These are phyloP conservation scores for Pontederia paniculata DNA, from an alignment of 176 grass and related monocot genomes.

Conservation along the genomic window DNA sequence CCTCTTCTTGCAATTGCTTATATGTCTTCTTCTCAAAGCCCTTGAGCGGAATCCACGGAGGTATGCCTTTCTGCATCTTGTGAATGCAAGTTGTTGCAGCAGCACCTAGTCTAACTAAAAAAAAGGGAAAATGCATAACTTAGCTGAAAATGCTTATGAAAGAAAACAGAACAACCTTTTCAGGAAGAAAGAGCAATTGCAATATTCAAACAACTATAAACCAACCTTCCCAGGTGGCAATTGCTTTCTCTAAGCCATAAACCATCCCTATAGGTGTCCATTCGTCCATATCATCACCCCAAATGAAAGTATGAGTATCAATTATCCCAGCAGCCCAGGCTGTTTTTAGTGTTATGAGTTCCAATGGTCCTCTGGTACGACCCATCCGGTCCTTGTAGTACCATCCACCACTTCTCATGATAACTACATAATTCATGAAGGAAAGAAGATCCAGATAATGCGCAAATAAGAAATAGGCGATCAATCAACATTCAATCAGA, in stretches of 20 bases:
- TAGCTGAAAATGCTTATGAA: neutral
- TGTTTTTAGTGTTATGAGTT: slow-evolving; percentile 34
- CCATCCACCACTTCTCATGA: slow-evolving; percentile 35
- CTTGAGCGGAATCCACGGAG: slow-evolving; percentile 27
- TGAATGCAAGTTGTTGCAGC: slow-evolving; percentile 27
- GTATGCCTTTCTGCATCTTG: slow-evolving; percentile 19
- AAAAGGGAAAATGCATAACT: neutral
- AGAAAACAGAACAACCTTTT: neutral
- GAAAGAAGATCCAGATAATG: neutral
- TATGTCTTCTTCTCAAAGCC: slow-evolving; percentile 32
- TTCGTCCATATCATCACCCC: slow-evolving; percentile 32
- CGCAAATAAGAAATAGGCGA: neutral
- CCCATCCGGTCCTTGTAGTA: slow-evolving; percentile 32
- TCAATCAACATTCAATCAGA: no score
- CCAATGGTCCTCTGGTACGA: slow-evolving; percentile 25
- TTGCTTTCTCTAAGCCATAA: slow-evolving; percentile 33
- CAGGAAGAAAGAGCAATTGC: neutral
- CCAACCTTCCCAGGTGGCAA: slow-evolving; percentile 34
- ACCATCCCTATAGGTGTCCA: slow-evolving; percentile 31
- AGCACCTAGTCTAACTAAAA: slow-evolving; percentile 24
- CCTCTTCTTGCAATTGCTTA: slow-evolving; percentile 31
- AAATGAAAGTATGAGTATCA: slow-evolving; percentile 31
- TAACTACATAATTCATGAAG: slow-evolving; percentile 16
- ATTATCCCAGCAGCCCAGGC: slow-evolving; percentile 31
- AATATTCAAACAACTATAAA: neutral